Base-by-base conservation (phyloP, 306 rosid species). In the Calophaca sinica region DNA sequence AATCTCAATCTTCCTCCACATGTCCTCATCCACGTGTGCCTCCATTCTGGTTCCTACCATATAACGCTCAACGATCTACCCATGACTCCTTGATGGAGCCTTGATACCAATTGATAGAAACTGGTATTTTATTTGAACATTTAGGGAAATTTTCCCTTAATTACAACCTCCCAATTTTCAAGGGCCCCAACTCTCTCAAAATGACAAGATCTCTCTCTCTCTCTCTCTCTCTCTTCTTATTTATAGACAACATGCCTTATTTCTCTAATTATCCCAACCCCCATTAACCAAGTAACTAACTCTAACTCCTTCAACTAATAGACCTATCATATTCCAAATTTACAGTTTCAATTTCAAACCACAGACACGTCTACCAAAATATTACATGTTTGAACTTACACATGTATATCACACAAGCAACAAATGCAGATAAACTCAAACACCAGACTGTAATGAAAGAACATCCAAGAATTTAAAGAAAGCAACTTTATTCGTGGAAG, bases 321-420 rank as follows among this genome's bases (percentile, higher is more conserved):
- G 6, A 65, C 55, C 38, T 64, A 32, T 42, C n/a, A 46, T 31
- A 61, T 68, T 79, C 36, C 20, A 33, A 13, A 59, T 32, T 74
- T 32, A 10, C 29, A 38, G 31, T 33, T 79, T 74, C 84, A 58
- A 36, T 58, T 77, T 68, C 74, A 75, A 48, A 48, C 59, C 71
- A 38, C 49, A 9, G 45, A 63, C 10, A 54, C 46, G 11, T 62
- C 58, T 39, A 55, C 61, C 71, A 70, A 38, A 32, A 39, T 58
- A 39, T 65, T 9, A 51, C 10, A 59, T 32, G 9, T 72, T 55
- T 32, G 53, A 63, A 29, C 39, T 7, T 28, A 39, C 15, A 31
- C 32, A 52, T 6, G 26, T 33, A 68, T 20, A 66, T 68, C 44
- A n/a, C 29, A 44, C 46, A 52, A 55, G 36, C 41, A 70, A 6